Base-by-base conservation (phyloP, 345 rosid genomes). In the Turritis glabra region DNA sequence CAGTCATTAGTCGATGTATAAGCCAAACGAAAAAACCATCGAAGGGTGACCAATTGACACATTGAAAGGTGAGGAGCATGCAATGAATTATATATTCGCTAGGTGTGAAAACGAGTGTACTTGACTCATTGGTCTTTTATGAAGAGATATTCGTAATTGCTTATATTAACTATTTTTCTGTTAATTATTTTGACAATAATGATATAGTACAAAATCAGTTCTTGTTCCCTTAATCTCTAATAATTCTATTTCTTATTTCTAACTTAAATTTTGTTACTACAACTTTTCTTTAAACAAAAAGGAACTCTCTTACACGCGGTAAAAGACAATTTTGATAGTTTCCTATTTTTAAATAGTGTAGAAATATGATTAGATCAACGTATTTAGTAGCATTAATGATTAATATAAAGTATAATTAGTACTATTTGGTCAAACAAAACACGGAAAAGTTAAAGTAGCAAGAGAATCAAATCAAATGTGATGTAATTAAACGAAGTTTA, bases 371-470 rank as follows among this genome's bases (percentile, higher is more conserved):
- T 50, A 50, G 7, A 50, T n/a, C n/a, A n/a, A n/a, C n/a, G n/a
- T n/a, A n/a, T n/a, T n/a, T 53, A 15, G 9, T 19, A 44, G 21
- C 65, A 56, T 7, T 57, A 32, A 6, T 22, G 4, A 46, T 46
- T 11, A 8, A 23, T 33, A 32, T n/a, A n/a, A n/a, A n/a, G n/a
- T n/a, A 17, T 32, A 30, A 23, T 47, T 46, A 15, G 1, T 32
- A 44, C 22, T 19, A 57, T 22, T 44, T 57, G 33, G 74, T 23
- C 18, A 50, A 35, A 35, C 50, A 71, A 46, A 70, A 19, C 63
- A 5, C 19, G 21, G 21, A 1, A n/a, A 26, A 53, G 4, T 17
- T 7, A 17, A 41, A 18, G n/a, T 41, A 8, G 54, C 30, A 41
- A 13, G n/a, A 7, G 30, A 32, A 65, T n/a, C n/a, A n/a, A n/a